These are phyloP conservation scores for Fistulifera solaris DNA, from an alignment of 108 stramenopile genomes.

Conservation along the genomic window DNA sequence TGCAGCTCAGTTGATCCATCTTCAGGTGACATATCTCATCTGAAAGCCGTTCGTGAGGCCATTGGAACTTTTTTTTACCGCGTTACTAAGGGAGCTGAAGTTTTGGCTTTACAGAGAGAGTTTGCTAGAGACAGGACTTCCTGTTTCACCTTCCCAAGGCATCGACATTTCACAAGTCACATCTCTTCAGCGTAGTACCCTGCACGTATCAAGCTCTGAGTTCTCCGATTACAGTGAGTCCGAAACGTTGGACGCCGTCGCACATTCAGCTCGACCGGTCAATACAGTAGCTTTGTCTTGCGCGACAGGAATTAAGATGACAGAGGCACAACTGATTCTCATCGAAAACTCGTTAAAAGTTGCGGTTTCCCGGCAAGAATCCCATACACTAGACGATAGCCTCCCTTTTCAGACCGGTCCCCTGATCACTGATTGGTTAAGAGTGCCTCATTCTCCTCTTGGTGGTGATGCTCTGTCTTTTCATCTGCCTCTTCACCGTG, in stretches of 20 bases:
- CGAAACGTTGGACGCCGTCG: constrained; percentile 16
- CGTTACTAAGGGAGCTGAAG: constrained; percentile 75
- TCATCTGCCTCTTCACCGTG: constrained; percentile 80
- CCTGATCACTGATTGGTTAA: constrained; percentile 80
- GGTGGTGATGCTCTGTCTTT: constrained; percentile 79
- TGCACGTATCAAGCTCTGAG: constrained; percentile 68
- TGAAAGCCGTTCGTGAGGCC: constrained; percentile 45
- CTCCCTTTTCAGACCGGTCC: constrained; percentile 32
- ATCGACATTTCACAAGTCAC: constrained; percentile 43
- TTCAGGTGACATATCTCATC: constrained; percentile 24
- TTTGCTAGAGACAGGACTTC: constrained; percentile 53
- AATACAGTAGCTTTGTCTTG: constrained; percentile 68
- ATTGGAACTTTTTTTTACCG: constrained; percentile 62
- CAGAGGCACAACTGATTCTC: constrained; percentile 66
- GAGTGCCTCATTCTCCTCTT: constrained; percentile 80
- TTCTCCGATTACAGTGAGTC: constrained; percentile 18
- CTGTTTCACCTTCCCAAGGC: constrained; percentile 31
- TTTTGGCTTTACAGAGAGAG: constrained; percentile 82
- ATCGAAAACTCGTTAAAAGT: constrained; percentile 66
- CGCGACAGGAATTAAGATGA: constrained; percentile 76
- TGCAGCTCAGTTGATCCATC: constrained; percentile 15
- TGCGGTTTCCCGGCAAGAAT: constrained; percentile 29
- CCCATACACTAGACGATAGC: not conserved
- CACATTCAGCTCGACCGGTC: constrained; percentile 9
- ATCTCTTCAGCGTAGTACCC: constrained; percentile 75